These are phyloP conservation scores for Epithele typhae DNA, from an alignment of 768 basidiomycete genomes.

Conservation along the genomic window DNA sequence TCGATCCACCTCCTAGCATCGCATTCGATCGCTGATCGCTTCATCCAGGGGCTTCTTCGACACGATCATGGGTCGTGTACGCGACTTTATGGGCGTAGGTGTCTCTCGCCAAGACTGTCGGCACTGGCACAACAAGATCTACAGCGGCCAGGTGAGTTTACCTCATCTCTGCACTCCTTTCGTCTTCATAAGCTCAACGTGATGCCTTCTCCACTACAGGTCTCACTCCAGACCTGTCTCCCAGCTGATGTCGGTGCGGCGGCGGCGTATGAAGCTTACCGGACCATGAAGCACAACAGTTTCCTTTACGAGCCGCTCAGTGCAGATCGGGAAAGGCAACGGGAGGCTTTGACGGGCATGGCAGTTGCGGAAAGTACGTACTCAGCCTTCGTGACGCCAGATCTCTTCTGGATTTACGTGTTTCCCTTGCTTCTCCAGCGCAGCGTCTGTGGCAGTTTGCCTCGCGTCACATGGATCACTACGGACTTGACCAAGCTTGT, in stretches of 20 bases:
- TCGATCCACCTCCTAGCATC: conserved; percentile 13
- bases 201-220: conserved; percentile 32
- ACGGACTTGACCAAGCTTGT: conserved; percentile 45
- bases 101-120: conserved; percentile 57
- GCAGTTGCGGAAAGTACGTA: conserved; percentile 66
- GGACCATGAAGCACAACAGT: conserved; percentile 57
- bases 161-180: not conserved
- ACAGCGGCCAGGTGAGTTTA: conserved; percentile 52
- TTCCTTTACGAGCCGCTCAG: conserved; percentile 50
- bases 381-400: not conserved
- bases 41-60: conserved; percentile 31
- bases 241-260: conserved; percentile 69
- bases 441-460: conserved; percentile 52
- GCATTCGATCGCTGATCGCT: not conserved
- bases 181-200: conserved; percentile 1
- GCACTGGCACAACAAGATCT: conserved; percentile 63
- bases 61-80: conserved; percentile 30
- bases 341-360: conserved; percentile 62
- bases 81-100: conserved; percentile 30
- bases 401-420: conserved; percentile 2
- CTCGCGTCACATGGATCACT: conserved; percentile 37
- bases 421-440: conserved; percentile 32
- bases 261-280: conserved; percentile 74
- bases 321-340: conserved; percentile 54
- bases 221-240: conserved; percentile 45